Conservation (phyloP, 495 filamentous ascomycete species). For the Hypoxylon intermedium region DNA sequence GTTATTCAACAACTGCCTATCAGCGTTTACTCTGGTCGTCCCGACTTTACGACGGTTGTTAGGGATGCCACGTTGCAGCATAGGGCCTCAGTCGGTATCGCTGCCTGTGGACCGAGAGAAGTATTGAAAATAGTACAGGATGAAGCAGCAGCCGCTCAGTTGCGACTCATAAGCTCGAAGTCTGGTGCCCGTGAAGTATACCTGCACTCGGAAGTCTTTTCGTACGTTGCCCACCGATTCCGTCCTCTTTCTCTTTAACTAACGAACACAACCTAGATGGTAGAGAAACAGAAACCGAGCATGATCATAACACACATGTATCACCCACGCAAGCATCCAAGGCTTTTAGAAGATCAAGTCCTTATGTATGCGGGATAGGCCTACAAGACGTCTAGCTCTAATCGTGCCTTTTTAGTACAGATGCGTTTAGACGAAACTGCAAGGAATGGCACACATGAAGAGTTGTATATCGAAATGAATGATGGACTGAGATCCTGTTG, state of each 20-base stretch:
- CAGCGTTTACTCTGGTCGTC: slow-evolving; percentile 35
- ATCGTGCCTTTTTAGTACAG: too few relatives aligned
- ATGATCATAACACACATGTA: too few relatives aligned
- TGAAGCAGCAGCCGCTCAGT: slow-evolving; percentile 56
- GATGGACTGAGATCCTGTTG: too few relatives aligned
- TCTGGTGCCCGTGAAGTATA: slow-evolving; percentile 54
- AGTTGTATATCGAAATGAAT: too few relatives aligned
- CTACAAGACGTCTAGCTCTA: too few relatives aligned
- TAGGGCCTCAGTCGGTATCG: slow-evolving; percentile 50
- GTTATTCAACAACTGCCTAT: slow-evolving; percentile 21
- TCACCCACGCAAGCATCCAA: too few relatives aligned
- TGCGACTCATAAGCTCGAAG: slow-evolving; percentile 45
- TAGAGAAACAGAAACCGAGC: too few relatives aligned
- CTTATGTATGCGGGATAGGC: too few relatives aligned
- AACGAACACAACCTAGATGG: slow-evolving; percentile 1
- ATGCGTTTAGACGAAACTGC: too few relatives aligned
- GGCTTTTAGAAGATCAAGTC: too few relatives aligned
- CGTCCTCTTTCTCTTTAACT: neutral
- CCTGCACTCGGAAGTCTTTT: slow-evolving; percentile 62
- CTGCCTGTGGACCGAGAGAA: slow-evolving; percentile 58
- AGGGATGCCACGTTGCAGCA: slow-evolving; percentile 31
- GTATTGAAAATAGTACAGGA: slow-evolving; percentile 60
- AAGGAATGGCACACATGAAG: too few relatives aligned
- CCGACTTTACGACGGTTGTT: slow-evolving; percentile 49
- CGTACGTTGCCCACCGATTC: slow-evolving; percentile 41